These are phyloP conservation scores for Termitomyces sp. DNA, from an alignment of 768 basidiomycete genomes.

Conservation along the genomic window DNA sequence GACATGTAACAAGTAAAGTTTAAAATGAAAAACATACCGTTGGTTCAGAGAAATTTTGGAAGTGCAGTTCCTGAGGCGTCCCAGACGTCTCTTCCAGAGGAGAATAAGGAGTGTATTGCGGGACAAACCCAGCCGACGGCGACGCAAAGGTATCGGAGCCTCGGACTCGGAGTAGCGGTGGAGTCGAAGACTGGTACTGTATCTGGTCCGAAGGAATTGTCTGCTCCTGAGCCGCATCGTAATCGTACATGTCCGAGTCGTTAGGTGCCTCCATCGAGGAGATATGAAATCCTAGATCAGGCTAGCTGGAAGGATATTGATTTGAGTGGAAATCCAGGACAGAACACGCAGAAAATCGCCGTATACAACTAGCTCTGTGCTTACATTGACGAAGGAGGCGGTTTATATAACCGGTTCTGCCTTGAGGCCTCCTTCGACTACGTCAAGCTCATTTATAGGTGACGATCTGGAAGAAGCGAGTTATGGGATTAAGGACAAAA, in stretches of 20 bases:
- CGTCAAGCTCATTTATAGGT: not conserved
- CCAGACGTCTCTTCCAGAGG: not conserved
- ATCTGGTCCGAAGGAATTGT: not conserved
- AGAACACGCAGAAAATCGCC: too few relatives aligned
- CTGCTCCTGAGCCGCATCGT: not conserved
- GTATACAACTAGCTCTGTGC: too few relatives aligned
- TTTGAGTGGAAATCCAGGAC: not conserved
- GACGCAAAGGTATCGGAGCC: not conserved
- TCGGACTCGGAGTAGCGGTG: not conserved
- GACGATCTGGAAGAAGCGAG: not conserved
- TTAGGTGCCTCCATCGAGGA: not conserved
- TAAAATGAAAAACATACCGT: not conserved
- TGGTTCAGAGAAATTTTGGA: not conserved
- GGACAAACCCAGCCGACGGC: not conserved
- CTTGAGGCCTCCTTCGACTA: not conserved
- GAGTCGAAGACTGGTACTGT: not conserved
- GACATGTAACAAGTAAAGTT: too few relatives aligned
- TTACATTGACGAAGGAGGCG: not conserved
- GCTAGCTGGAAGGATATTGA: not conserved
- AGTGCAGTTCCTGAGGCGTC: not conserved
- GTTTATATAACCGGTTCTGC: conserved; percentile 3
- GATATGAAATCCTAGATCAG: not conserved
- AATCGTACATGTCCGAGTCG: not conserved
- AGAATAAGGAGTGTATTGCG: not conserved
- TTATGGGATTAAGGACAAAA: not conserved